Evolutionary conservation across 2,329 filamentous ascomycete species (phyloP).

Genomic region (Apiospora koreana): DNA sequence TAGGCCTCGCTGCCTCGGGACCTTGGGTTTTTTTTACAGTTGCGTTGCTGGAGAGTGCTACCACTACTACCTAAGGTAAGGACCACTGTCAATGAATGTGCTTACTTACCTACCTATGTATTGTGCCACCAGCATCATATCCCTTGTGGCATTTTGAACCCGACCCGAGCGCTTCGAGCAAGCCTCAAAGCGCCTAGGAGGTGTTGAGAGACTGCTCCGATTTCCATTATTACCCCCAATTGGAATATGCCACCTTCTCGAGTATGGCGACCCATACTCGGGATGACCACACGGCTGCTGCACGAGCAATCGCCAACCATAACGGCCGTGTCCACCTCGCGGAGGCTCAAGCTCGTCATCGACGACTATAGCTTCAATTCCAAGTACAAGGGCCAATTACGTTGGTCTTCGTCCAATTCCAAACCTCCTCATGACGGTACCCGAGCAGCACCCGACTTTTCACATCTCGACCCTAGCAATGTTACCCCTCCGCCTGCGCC

Average conservation of each 20-base stretch:
- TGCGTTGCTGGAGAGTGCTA: neutral
- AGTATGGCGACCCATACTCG: constrained; percentile 15
- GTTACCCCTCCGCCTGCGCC: neutral
- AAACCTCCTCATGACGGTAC: constrained; percentile 12
- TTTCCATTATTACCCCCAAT: neutral
- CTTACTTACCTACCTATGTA: too few species aligned
- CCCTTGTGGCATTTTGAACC: neutral
- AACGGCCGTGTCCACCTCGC: constrained; percentile 18
- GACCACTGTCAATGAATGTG: too few species aligned
- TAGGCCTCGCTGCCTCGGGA: neutral
- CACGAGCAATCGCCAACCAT: constrained; percentile 4
- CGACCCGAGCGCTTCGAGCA: neutral
- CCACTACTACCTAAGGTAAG: neutral
- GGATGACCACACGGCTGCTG: constrained; percentile 14
- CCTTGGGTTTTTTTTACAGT: neutral
- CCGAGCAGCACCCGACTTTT: neutral
- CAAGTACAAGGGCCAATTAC: constrained; percentile 24
- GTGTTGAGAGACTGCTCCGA: neutral
- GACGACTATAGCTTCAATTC: constrained; percentile 24
- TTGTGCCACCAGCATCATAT: neutral
- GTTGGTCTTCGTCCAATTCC: constrained; percentile 22
- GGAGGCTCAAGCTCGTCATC: neutral
- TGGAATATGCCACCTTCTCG: constrained; percentile 15
- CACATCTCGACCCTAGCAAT: constrained; percentile 12
- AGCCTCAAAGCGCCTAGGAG: neutral